phyloP scores from a whole-genome alignment of 2,329 filamentous ascomycete species.

The Neocucurbitaria cava region DNA sequence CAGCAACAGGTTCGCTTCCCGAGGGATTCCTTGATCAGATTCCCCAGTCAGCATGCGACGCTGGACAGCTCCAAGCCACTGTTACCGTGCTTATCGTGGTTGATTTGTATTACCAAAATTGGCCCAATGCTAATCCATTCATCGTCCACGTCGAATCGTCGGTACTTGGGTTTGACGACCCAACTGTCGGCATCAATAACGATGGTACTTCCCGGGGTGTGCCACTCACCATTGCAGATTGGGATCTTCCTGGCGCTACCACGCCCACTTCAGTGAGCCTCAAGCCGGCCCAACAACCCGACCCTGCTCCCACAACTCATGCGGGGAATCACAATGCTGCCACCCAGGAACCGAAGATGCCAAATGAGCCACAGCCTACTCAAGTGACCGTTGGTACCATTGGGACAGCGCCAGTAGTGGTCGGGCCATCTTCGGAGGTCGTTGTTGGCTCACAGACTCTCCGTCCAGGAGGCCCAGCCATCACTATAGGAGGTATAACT shows the following conservation, averaged over 20 bases:
- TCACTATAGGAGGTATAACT: constrained; percentile 45
- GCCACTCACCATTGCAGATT: constrained; percentile 22
- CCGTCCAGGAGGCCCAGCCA: constrained; percentile 40
- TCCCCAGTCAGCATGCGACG: constrained; percentile 38
- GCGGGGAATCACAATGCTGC: constrained; percentile 5
- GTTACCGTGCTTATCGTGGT: constrained; percentile 54
- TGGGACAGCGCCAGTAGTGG: constrained; percentile 35
- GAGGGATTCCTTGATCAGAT: constrained; percentile 47
- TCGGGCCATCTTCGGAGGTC: constrained; percentile 43
- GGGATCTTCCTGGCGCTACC: constrained; percentile 11
- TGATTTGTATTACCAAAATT: constrained; percentile 44
- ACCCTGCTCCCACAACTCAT: constrained; percentile 9
- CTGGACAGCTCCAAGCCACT: constrained; percentile 48
- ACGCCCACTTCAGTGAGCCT: constrained; percentile 7
- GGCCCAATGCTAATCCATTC: constrained; percentile 22
- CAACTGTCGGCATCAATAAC: constrained; percentile 15
- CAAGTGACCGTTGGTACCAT: constrained; percentile 33
- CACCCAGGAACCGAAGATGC: constrained; percentile 1
- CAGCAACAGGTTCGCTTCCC: constrained; percentile 43
- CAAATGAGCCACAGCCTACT: constrained; percentile 17
- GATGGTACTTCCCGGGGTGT: constrained; percentile 6
- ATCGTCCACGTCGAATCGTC: constrained; percentile 40
- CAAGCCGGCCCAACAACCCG: constrained; percentile 6
- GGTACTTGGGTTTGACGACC: constrained; percentile 35
- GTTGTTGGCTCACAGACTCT: constrained; percentile 46